Percentiles rank a stretch among this genome's conserved stretches.
Evolutionary conservation across 768 basidiomycete genomes (phyloP).

Genomic region (Leccinum incarnatum): DNA sequence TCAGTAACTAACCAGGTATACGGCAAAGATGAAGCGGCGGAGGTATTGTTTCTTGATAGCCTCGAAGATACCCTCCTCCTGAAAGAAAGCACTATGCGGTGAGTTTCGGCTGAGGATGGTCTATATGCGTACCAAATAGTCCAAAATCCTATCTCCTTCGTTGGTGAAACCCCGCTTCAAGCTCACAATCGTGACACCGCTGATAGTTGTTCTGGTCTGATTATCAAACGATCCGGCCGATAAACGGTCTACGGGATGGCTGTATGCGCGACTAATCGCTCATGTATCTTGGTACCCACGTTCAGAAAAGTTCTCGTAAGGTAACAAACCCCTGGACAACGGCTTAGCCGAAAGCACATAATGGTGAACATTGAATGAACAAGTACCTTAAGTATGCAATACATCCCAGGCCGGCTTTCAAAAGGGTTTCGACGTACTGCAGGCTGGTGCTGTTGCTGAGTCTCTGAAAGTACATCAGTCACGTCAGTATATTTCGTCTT

Average conservation of each 20-base stretch:
- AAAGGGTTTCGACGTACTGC: slow-evolving; percentile 66
- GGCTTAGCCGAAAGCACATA: slow-evolving; percentile 7
- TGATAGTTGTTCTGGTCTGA: slow-evolving; percentile 42
- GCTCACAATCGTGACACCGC: slow-evolving; percentile 69
- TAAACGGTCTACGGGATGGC: slow-evolving; percentile 20
- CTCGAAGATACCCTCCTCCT: slow-evolving; percentile 88
- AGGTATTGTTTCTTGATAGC: slow-evolving; percentile 84
- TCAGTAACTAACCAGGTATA: slow-evolving; percentile 62
- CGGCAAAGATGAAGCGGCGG: slow-evolving; percentile 79
- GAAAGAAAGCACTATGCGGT: slow-evolving; percentile 4
- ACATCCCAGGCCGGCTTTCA: slow-evolving; percentile 71
- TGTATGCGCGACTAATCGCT: not conserved
- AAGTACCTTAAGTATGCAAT: slow-evolving; percentile 71
- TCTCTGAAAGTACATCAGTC: slow-evolving; percentile 32
- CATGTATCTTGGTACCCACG: slow-evolving; percentile 36
- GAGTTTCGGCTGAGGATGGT: slow-evolving; percentile 7
- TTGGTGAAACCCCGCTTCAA: slow-evolving; percentile 76
- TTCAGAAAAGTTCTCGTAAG: slow-evolving; percentile 74
- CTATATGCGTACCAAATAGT: slow-evolving; percentile 63
- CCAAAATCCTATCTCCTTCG: slow-evolving; percentile 78
- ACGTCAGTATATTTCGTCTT: not conserved
- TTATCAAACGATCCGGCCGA: slow-evolving; percentile 39
- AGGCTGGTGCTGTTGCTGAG: slow-evolving; percentile 61
- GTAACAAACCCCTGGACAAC: slow-evolving; percentile 60
- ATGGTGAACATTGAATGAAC: not conserved